Evolutionary conservation across 2,329 filamentous ascomycete species (phyloP).

Genomic region (Fusarium goolgardi): DNA sequence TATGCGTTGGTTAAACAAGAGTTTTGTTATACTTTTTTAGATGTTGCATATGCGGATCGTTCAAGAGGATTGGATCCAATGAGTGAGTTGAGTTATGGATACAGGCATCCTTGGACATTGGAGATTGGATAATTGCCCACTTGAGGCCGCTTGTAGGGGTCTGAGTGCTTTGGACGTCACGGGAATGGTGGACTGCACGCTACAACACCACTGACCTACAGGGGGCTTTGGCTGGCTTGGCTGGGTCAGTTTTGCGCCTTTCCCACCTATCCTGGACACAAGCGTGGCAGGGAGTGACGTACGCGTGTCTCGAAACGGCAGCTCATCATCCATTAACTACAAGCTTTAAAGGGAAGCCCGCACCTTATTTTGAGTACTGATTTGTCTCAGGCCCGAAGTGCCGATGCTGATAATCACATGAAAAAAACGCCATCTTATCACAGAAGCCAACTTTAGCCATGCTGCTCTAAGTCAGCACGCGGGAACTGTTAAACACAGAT

Average conservation of each 20-base stretch:
- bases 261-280: conserved; percentile 35
- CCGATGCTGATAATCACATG: conserved; percentile 35
- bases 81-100: conserved; percentile 3
- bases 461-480: conserved; percentile 12
- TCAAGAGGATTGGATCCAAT: conserved; percentile 25
- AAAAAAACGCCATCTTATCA: conserved; percentile 24
- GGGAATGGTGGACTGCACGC: conserved; percentile 24
- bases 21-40: conserved; percentile 22
- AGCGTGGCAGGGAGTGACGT: conserved; percentile 41
- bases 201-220: conserved; percentile 35
- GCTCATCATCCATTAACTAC: conserved; percentile 28
- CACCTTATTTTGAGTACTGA: conserved; percentile 30
- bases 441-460: conserved; percentile 5
- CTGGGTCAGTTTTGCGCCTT: conserved; percentile 26
- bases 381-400: conserved; percentile 26
- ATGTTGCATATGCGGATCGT: conserved; percentile 36
- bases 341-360: conserved; percentile 16
- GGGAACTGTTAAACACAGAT: conserved; percentile 28
- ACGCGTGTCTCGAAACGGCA: conserved; percentile 31
- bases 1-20: conserved; percentile 21
- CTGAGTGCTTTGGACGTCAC: conserved; percentile 29
- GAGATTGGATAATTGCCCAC: conserved; percentile 9
- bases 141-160: conserved; percentile 23
- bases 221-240: conserved; percentile 9
- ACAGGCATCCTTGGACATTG: conserved; percentile 8